A percentile compares a stretch with the other conserved stretches of the same genome.
These are phyloP conservation scores for Barbarea vulgaris DNA, from an alignment of 345 rosid genomes.

Conservation along the genomic window DNA sequence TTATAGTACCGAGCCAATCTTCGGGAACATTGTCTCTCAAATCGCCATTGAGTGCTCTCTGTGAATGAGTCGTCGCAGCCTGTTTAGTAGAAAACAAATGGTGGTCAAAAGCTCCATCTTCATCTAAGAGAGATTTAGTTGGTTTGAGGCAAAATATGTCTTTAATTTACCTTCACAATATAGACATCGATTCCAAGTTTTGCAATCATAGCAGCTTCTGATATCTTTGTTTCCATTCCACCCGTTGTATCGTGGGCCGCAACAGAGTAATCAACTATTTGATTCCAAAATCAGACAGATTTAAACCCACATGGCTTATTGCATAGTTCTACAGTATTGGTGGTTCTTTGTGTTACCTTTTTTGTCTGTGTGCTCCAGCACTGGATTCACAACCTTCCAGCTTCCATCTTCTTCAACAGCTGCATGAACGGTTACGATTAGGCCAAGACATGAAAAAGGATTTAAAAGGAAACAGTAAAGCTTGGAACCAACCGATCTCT, in stretches of 20 bases:
- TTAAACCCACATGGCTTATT: not conserved
- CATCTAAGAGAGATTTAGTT: not conserved
- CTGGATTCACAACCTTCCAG: slow-evolving; percentile 75
- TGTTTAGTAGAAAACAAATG: slow-evolving; percentile 22
- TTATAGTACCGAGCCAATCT: slow-evolving; percentile 77
- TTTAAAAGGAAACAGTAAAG: not conserved
- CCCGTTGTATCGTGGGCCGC: slow-evolving; percentile 96
- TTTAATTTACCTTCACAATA: slow-evolving; percentile 67
- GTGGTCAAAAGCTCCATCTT: not conserved
- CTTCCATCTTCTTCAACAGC: slow-evolving; percentile 81
- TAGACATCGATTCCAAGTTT: slow-evolving; percentile 86
- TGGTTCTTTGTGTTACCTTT: slow-evolving; percentile 49
- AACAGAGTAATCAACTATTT: slow-evolving; percentile 73
- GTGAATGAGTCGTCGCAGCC: slow-evolving; percentile 81
- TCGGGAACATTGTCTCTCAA: slow-evolving; percentile 52
- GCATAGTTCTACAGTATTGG: not conserved
- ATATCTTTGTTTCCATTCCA: slow-evolving; percentile 88
- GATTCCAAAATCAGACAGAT: not conserved
- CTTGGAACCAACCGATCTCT: slow-evolving; percentile 69
- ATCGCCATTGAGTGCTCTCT: slow-evolving; percentile 68
- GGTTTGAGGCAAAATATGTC: not conserved
- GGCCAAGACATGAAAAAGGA: not conserved
- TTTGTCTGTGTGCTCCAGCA: slow-evolving; percentile 41
- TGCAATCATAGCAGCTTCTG: slow-evolving; percentile 91
- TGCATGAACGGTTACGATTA: slow-evolving; percentile 28